Evolutionary conservation across 1,139 yeast genomes (phyloP), one percentile per base, ranked within the genome.

Genomic region (Blastobotrys petasosporus): DNA sequence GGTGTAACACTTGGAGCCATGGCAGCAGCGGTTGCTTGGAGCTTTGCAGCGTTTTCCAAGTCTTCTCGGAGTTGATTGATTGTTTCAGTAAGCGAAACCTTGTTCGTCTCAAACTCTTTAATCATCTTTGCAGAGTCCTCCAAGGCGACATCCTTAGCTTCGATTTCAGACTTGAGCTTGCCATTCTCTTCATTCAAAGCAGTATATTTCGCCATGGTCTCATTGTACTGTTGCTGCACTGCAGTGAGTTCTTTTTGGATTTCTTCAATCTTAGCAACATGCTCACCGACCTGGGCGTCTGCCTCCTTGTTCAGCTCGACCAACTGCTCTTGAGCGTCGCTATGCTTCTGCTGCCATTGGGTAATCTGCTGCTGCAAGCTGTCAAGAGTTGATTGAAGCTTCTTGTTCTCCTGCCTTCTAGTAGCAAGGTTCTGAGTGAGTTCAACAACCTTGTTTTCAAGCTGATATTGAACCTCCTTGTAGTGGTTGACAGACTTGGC

Each of bases 401-500:
- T 76, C 69, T 82, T 84, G 66, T 88, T 90, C 58, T 87, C 96
- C 58, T 79, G 84, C 36, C 82, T 80, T 66, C 85, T 84, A 25
- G 81, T 67, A 1, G 95, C 80, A 55, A 90, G 73, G 8, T 82
- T 78, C 64, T 90, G 95, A 1, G 96, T 88, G 54, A 94, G 77
- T 65, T 90, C 95, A 54, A 92, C 88, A 20, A 94, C 97, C 73
- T 92, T 92, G 67, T 90, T 92, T 66, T 94, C 98, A 60, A 92
- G 76, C 63, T 85, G 81, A 68, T 87, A 92, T 59, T 94, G 87
- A 35, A 87, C 95, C 64, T 92, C 96, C 66, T 86, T 80, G 71
- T 86, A 76, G 61, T 84, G 94, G 62, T 82, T 83, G 41, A 87
- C 95, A 17, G 95, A 86, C 64, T 87, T 87, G 35, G 97, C 96